Evolutionary conservation across 108 stramenopile genomes (phyloP).

Genomic region (Stephanodiscus minutulus): DNA sequence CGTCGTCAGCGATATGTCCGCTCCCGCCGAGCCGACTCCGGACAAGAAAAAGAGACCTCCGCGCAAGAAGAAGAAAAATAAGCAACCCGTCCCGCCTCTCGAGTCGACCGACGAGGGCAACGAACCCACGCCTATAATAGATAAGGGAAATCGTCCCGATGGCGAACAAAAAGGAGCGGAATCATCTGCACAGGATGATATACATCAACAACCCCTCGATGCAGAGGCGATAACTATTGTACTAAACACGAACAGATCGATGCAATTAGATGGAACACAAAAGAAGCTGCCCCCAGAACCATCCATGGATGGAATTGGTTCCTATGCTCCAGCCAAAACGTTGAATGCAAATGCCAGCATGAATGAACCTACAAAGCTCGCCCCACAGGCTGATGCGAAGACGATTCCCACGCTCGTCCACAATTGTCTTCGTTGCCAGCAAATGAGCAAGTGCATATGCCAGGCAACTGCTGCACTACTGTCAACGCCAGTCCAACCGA

Average conservation of each 20-base stretch:
- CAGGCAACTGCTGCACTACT: neutral
- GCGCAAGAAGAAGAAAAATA: conserved; percentile 75
- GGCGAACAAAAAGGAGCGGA: conserved; percentile 1
- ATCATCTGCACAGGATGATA: neutral
- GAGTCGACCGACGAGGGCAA: conserved; percentile 44
- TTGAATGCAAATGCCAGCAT: conserved; percentile 26
- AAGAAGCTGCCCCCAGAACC: neutral
- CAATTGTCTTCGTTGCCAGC: neutral
- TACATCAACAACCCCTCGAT: conserved; percentile 4
- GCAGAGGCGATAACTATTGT: neutral
- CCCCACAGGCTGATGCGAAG: neutral
- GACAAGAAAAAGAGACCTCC: conserved; percentile 83
- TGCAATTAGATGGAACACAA: neutral
- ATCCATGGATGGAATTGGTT: neutral
- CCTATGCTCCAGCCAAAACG: neutral
- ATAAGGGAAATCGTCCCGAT: neutral
- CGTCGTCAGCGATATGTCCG: conserved; percentile 18
- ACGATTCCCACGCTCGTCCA: neutral
- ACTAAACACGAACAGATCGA: neutral
- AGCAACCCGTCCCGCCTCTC: conserved; percentile 45
- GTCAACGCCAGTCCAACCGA: neutral
- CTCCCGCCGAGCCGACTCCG: conserved; percentile 31
- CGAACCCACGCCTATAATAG: conserved; percentile 15
- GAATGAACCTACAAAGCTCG: neutral
- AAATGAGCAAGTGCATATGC: neutral